Evolutionary conservation across 495 filamentous ascomycete genomes (phyloP).

Genomic region (Penicillium cosmopolitanum): DNA sequence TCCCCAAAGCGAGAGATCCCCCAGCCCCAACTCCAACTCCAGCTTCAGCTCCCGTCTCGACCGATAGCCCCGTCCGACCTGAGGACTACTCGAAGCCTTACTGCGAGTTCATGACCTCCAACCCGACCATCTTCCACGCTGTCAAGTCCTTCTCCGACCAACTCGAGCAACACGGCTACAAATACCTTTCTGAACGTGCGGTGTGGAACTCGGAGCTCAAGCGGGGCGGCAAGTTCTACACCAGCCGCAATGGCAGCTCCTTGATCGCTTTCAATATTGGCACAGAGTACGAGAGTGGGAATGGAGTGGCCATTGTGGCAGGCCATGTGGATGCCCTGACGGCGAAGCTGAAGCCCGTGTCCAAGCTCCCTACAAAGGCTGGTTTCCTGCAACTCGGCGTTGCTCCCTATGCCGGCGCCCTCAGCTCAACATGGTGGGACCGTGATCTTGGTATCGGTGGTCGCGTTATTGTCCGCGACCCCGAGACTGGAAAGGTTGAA

Average conservation of each 20-base stretch:
- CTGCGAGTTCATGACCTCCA: slow-evolving; percentile 82
- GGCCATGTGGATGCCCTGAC: slow-evolving; percentile 93
- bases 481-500: slow-evolving; percentile 73
- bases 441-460: slow-evolving; percentile 90
- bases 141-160: slow-evolving; percentile 74
- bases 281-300: slow-evolving; percentile 78
- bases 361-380: slow-evolving; percentile 74
- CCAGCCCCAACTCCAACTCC: slow-evolving; percentile 17
- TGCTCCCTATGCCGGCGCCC: slow-evolving; percentile 85
- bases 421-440: slow-evolving; percentile 93
- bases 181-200: slow-evolving; percentile 76
- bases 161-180: slow-evolving; percentile 72
- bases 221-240: slow-evolving; percentile 85
- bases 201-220: slow-evolving; percentile 75
- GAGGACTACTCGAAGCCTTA: slow-evolving; percentile 82
- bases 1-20: slow-evolving; percentile 12
- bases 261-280: slow-evolving; percentile 88
- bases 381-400: slow-evolving; percentile 91
- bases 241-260: slow-evolving; percentile 82
- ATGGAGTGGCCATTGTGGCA: slow-evolving; percentile 79
- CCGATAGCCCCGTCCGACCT: slow-evolving; percentile 33
- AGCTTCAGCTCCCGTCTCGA: slow-evolving; percentile 16
- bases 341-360: slow-evolving; percentile 85
- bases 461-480: slow-evolving; percentile 79
- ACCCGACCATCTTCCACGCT: slow-evolving; percentile 92